Base-by-base conservation (phyloP, 106 monocot species). In the Iris macrosiphon region DNA sequence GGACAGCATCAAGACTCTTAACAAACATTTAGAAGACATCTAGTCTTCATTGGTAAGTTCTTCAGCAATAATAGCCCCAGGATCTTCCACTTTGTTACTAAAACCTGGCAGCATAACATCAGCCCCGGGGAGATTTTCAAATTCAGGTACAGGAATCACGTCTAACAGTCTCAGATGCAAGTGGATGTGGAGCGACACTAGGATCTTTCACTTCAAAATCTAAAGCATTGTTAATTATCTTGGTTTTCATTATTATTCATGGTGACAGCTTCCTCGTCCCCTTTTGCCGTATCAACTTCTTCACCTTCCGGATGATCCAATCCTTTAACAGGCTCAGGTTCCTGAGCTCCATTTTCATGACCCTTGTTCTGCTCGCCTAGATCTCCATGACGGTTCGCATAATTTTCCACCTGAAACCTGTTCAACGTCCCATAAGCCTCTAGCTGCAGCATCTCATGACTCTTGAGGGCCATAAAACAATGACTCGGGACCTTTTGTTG, bases 401-500 rank as follows among this genome's bases (percentile, higher is more conserved):
- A 37, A 37, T 9, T 5, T 49, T 49, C 62, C 1, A 22, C 31
- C 26, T 62, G 62, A 15, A 49, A 8, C 14, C 31, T 42, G 23
- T 25, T 17, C 14, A 40, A 11, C 48, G 25, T 23, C 16, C n/a
- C 29, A 42, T 53, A 26, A 14, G 39, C 20, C n/a, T 61, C 56
- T 33, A 54, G 72, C 60, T 60, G 72, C 48, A 73, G 31, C 42
- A 60, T 40, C 60, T 77, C 82, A 15, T 55, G 58, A 16, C 22
- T 75, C 8, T 30, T 70, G n/a, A 79, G 61, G n/a, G 7, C 78
- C 83, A 31, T 55, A 84, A 79, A 63, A 79, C 31, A 79, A 28
- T 9, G 78, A 74, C 26, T 79, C 67, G 0, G 45, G 78, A 10
- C 57, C 65, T 25, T 52, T 18, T 3, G 14, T 39, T 38, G 67